A percentile compares a stretch with the other conserved stretches of the same genome.
phyloP scores from a whole-genome alignment of 106 monocot genomes.

The Posidonia australis region DNA sequence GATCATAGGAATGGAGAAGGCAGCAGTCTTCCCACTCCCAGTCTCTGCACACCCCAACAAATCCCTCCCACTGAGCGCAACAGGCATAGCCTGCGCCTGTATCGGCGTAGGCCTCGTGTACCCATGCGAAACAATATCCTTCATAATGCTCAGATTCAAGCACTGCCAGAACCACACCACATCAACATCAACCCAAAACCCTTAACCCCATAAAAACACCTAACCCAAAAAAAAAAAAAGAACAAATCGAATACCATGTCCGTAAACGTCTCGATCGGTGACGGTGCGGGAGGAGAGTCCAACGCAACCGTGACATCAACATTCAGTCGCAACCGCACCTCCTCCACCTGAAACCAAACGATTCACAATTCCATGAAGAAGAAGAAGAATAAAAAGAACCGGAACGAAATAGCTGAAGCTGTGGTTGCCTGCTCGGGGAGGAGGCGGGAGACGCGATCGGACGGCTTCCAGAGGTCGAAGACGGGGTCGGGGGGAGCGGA shows the following conservation, averaged over 20 bases:
- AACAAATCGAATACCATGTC: constrained; percentile 33
- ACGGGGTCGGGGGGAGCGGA: constrained; percentile 21
- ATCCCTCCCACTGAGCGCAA: constrained; percentile 47
- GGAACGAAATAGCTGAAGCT: background rate
- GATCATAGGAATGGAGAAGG: constrained; percentile 59
- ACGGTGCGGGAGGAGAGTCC: constrained; percentile 27
- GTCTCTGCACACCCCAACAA: constrained; percentile 54
- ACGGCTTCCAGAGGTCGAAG: constrained; percentile 33
- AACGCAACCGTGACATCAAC: constrained; percentile 39
- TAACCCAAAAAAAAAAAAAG: background rate
- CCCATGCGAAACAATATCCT: constrained; percentile 45
- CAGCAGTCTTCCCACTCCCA: constrained; percentile 62
- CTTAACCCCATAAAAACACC: too few species aligned
- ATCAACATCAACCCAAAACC: background rate
- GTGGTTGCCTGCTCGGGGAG: constrained; percentile 26
- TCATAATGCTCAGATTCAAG: constrained; percentile 40
- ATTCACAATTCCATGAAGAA: background rate
- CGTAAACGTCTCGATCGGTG: constrained; percentile 42
- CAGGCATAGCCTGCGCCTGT: constrained; percentile 59
- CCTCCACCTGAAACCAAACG: constrained; percentile 35
- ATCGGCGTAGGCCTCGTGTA: constrained; percentile 48
- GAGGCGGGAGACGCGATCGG: constrained; percentile 31
- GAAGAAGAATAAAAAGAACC: background rate
- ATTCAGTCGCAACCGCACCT: constrained; percentile 38
- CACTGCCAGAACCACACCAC: constrained; percentile 23